Evolutionary conservation across 352 stramenopile genomes (phyloP), one percentile per base, ranked within the genome.

Genomic region (Poterioochromonas sp.): DNA sequence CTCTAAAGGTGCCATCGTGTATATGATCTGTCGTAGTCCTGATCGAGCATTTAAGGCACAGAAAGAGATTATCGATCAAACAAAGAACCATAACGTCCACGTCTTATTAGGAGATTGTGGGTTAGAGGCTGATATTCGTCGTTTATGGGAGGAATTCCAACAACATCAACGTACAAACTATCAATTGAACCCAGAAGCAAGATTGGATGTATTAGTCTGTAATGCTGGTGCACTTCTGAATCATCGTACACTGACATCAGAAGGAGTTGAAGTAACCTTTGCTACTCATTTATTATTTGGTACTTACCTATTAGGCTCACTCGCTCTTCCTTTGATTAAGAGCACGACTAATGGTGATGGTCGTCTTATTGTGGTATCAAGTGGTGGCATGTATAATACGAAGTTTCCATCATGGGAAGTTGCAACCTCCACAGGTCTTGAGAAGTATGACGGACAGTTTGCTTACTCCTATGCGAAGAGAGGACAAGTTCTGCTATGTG

Each of bases 161-260:
- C 34, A 54, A 0, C 39, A 58, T 74, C 15, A 26, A 2, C 11
- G 34, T 8, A 11, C 39, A 20, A 54, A 53, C 34, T 51, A 1
- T 22, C 5, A 58, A 22, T n/a, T n/a, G n/a, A 1, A 8, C 8
- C n/a, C 3, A 22, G 63, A 84, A 78, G 29, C 65, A 15, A 83
- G 85, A 77, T 65, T 93, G 0, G 83, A 93, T 81, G 84, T 77
- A 43, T 65, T 93, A 37, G 83, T 93, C n/a, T 93, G 87, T 76
- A 92, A 92, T 80, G 88, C 87, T 20, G 88, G 88, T 8, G 86
- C 84, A n/a, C 80, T 93, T 12, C 84, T 90, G 39, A 89, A 91
- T 73, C 83, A 90, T 37, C 79, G 86, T 60, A 82, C 77, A 60
- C 82, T 86, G 76, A 90, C 87, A n/a, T 83, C 78, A 34, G 87